A percentile compares a stretch with the other conserved stretches of the same genome.
These are phyloP conservation scores for Copromyces sp. DNA, from an alignment of 495 filamentous ascomycete genomes.

Conservation along the genomic window DNA sequence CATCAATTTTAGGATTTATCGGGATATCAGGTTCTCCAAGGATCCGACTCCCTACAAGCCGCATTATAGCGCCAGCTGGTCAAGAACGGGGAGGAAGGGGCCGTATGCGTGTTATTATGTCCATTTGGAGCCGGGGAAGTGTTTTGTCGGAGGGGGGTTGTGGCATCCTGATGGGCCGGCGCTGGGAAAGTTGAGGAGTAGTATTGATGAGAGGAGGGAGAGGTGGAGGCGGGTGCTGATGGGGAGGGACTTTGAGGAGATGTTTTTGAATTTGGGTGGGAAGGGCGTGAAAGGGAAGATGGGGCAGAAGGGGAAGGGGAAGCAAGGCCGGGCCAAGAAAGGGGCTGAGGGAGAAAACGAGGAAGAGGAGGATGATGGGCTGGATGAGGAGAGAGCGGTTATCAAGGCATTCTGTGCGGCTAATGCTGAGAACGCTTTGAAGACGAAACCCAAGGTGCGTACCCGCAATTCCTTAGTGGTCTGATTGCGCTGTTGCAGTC, in stretches of 20 bases:
- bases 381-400: constrained; percentile 11
- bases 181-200: constrained; percentile 54
- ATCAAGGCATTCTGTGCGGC: constrained; percentile 56
- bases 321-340: neutral
- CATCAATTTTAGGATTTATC: constrained; percentile 77
- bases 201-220: constrained; percentile 59
- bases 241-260: constrained; percentile 44
- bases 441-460: constrained; percentile 75
- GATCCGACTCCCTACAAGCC: constrained; percentile 84
- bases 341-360: too few species aligned
- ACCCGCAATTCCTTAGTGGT: neutral
- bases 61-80: constrained; percentile 78
- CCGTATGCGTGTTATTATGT: constrained; percentile 77
- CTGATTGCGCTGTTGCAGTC: neutral
- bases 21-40: constrained; percentile 67
- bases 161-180: constrained; percentile 62
- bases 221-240: constrained; percentile 56
- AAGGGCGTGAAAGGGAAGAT: constrained; percentile 25
- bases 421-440: constrained; percentile 64
- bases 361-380: neutral
- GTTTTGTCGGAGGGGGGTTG: constrained; percentile 58
- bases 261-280: constrained; percentile 45
- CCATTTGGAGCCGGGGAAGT: constrained; percentile 32
- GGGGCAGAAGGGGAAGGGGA: neutral
- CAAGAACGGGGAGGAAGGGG: constrained; percentile 74